These are phyloP conservation scores for Pyricularia sp. DNA, from an alignment of 2,329 filamentous ascomycete species.

Conservation along the genomic window DNA sequence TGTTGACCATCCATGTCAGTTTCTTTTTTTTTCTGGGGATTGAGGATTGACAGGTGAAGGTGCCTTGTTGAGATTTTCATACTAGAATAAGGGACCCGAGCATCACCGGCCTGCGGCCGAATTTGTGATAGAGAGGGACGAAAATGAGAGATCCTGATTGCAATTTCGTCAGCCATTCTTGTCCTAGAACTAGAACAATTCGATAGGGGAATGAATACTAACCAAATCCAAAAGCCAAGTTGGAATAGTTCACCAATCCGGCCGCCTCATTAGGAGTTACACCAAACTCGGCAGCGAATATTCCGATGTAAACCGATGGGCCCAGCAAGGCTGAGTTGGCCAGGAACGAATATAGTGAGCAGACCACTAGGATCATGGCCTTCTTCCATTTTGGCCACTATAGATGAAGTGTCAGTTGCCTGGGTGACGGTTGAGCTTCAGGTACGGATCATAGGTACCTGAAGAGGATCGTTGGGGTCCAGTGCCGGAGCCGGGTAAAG, in stretches of 20 bases:
- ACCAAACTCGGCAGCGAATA: slow-evolving; percentile 41
- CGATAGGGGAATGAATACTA: slow-evolving; percentile 5
- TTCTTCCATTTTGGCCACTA: slow-evolving; percentile 48
- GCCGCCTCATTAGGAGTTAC: slow-evolving; percentile 42
- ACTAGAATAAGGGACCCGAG: slow-evolving; percentile 27
- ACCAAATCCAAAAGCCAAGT: slow-evolving; percentile 50
- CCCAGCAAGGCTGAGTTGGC: slow-evolving; percentile 47
- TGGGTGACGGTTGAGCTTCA: not conserved
- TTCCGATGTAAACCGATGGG: slow-evolving; percentile 46
- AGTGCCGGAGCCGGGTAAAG: slow-evolving; percentile 51
- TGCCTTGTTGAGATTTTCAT: slow-evolving; percentile 7
- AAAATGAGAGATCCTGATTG: slow-evolving; percentile 35
- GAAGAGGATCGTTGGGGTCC: slow-evolving; percentile 51
- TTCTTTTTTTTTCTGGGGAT: too few relatives aligned
- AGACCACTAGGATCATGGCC: slow-evolving; percentile 42
- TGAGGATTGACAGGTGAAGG: not conserved
- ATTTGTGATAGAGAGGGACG: slow-evolving; percentile 45
- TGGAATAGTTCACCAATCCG: slow-evolving; percentile 48
- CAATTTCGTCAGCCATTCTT: not conserved
- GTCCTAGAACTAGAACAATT: not conserved
- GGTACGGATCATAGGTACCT: slow-evolving; percentile 19
- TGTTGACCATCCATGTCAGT: not conserved
- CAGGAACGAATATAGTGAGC: slow-evolving; percentile 47
- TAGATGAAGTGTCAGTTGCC: not conserved
- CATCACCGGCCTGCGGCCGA: slow-evolving; percentile 33